Percentiles rank a stretch among this genome's conserved stretches.
Conservation (phyloP, 2,329 filamentous ascomycete genomes). For the Arthrobotrys entomopaga region DNA sequence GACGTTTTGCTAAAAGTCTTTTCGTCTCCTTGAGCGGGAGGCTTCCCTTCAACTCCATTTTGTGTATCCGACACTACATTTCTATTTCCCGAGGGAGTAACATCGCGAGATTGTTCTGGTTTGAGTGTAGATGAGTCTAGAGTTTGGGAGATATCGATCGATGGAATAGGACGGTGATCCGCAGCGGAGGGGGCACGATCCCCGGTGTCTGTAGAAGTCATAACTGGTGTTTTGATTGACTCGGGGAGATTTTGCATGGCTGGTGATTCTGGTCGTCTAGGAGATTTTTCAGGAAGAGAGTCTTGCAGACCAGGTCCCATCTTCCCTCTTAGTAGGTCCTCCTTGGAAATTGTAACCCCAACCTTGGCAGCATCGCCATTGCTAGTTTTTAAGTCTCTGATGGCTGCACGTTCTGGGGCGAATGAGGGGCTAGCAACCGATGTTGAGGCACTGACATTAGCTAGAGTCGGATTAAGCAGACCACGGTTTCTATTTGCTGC, state of each 20-base stretch:
- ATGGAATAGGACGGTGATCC: conserved; percentile 29
- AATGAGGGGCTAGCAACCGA: conserved; percentile 4
- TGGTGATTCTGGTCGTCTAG: conserved; percentile 45
- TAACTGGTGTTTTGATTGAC: conserved; percentile 10
- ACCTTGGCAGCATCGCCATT: conserved; percentile 33
- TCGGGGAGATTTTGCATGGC: conserved; percentile 47
- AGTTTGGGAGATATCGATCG: conserved; percentile 47
- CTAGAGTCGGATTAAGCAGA: conserved; percentile 7
- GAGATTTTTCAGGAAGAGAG: conserved; percentile 39
- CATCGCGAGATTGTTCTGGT: conserved; percentile 19
- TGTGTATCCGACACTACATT: conserved; percentile 17
- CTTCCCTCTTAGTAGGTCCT: conserved; percentile 40
- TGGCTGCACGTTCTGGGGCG: conserved; percentile 21
- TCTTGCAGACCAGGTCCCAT: conserved; percentile 27
- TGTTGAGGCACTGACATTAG: neutral
- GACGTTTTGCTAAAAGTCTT: conserved; percentile 34
- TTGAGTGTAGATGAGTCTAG: conserved; percentile 5
- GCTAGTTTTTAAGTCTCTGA: conserved; percentile 33
- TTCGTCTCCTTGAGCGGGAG: conserved; percentile 8
- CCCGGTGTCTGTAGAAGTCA: conserved; percentile 4
- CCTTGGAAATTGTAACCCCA: conserved; percentile 48
- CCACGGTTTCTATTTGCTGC: conserved; percentile 17
- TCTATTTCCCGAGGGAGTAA: conserved; percentile 3
- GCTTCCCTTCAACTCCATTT: conserved; percentile 12
- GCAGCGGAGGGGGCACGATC: conserved; percentile 12